Conservation (phyloP, 768 basidiomycete species). For the Lyophyllum atratum region DNA sequence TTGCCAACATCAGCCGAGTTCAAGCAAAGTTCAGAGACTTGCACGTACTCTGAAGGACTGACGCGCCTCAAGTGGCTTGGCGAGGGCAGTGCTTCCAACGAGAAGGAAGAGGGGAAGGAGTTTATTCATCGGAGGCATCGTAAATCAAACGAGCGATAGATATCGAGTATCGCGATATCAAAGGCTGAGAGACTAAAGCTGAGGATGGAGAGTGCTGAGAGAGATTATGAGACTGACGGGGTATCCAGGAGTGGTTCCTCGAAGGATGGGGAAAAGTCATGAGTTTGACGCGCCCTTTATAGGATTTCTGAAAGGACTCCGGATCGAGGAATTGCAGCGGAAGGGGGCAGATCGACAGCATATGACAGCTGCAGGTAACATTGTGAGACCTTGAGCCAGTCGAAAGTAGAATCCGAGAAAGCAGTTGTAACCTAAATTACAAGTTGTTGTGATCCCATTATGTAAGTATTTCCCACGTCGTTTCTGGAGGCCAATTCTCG, state of each 20-base stretch:
- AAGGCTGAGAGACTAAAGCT: background rate
- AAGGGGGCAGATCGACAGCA: constrained; percentile 4
- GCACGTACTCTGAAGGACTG: constrained; percentile 8
- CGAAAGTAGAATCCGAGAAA: constrained; percentile 16
- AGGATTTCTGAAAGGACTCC: constrained; percentile 1
- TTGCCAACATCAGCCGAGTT: background rate
- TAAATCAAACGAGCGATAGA: constrained; percentile 6
- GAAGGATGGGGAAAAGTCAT: constrained; percentile 10
- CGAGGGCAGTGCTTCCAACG: constrained; percentile 10
- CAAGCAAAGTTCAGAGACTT: background rate
- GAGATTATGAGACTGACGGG: background rate
- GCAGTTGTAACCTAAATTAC: background rate
- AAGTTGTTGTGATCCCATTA: background rate
- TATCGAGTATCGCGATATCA: constrained; percentile 6
- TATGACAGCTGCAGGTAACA: constrained; percentile 1
- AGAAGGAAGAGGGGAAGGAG: constrained; percentile 19
- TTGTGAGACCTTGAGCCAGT: constrained; percentile 15
- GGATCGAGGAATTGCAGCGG: constrained; percentile 13
- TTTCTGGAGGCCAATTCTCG: too few relatives aligned
- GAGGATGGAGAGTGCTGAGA: background rate
- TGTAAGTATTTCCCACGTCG: background rate
- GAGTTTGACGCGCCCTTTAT: constrained; percentile 12
- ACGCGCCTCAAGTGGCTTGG: constrained; percentile 17
- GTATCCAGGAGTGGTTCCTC: constrained; percentile 17
- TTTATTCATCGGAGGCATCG: constrained; percentile 12